A percentile compares a stretch with the other conserved stretches of the same genome.
Evolutionary conservation across 169 alveolate genomes (phyloP).

Genomic region (Cryptosporidium tyzzeri): DNA sequence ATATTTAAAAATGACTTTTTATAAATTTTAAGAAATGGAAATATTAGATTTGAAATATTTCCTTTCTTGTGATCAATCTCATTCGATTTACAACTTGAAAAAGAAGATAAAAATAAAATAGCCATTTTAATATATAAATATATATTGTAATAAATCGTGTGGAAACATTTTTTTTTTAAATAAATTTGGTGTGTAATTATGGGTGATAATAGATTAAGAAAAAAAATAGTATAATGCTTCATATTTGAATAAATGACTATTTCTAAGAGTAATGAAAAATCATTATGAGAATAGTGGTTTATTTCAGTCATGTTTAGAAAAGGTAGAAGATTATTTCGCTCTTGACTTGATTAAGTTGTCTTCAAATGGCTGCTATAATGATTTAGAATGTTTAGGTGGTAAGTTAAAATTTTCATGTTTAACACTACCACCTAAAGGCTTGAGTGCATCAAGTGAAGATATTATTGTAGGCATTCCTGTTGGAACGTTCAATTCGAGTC

Average conservation of each 20-base stretch:
- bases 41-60: conserved; percentile 1
- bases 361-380: conserved; percentile 6
- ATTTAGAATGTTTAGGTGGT: conserved; percentile 29
- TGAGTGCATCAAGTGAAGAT: conserved; percentile 21
- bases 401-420: conserved; percentile 27
- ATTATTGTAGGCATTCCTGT: conserved; percentile 43
- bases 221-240: background rate
- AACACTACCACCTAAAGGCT: conserved; percentile 24
- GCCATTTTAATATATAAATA: conserved; percentile 7
- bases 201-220: conserved; percentile 18
- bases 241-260: background rate
- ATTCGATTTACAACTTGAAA: background rate
- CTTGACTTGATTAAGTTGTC: conserved; percentile 13
- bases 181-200: conserved; percentile 34
- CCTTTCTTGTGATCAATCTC: conserved; percentile 21
- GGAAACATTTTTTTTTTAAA: conserved; percentile 1
- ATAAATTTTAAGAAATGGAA: conserved; percentile 26
- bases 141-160: background rate
- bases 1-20: conserved; percentile 28
- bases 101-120: conserved; percentile 3
- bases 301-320: conserved; percentile 31
- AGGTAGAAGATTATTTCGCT: conserved; percentile 30
- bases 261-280: conserved; percentile 23
- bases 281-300: conserved; percentile 15
- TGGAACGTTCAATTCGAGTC: conserved; percentile 29